A percentile compares a stretch with the other conserved stretches of the same genome.
These are phyloP conservation scores for Spatholobus suberectus DNA, from an alignment of 306 rosid species.

Conservation along the genomic window DNA sequence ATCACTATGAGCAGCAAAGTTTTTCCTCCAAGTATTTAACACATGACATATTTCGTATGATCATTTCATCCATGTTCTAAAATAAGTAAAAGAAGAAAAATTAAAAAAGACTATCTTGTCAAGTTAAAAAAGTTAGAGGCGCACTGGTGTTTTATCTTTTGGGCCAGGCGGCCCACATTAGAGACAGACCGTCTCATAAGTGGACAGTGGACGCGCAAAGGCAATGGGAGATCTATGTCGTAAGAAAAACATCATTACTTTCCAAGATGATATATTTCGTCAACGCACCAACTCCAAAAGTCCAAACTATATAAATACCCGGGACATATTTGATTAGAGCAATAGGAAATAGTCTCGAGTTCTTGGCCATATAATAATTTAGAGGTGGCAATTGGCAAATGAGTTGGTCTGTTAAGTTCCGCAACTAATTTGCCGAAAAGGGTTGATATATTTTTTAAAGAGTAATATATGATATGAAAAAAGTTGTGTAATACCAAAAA, in stretches of 20 bases:
- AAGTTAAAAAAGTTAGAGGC: neutral
- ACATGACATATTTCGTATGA: too few relatives aligned
- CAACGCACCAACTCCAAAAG: neutral
- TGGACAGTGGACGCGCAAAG: neutral
- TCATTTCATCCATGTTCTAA: neutral
- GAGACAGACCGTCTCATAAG: neutral
- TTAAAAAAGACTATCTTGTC: neutral
- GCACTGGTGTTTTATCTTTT: neutral
- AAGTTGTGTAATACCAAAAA: too few relatives aligned
- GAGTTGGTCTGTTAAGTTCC: too few relatives aligned
- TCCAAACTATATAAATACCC: neutral
- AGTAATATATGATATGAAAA: too few relatives aligned
- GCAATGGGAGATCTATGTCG: neutral
- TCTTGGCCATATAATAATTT: too few relatives aligned
- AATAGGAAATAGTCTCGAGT: too few relatives aligned
- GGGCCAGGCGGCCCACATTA: constrained; percentile 6
- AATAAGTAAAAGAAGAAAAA: neutral
- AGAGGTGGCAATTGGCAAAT: too few relatives aligned
- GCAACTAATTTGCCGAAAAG: too few relatives aligned
- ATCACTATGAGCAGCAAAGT: too few relatives aligned
- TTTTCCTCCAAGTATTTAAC: too few relatives aligned
- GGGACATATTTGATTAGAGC: neutral
- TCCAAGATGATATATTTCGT: neutral
- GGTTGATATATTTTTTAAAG: too few relatives aligned
- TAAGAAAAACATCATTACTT: constrained; percentile 20